Base-by-base conservation (phyloP, 805 yeast species). In the Clavispora vitiphila region DNA sequence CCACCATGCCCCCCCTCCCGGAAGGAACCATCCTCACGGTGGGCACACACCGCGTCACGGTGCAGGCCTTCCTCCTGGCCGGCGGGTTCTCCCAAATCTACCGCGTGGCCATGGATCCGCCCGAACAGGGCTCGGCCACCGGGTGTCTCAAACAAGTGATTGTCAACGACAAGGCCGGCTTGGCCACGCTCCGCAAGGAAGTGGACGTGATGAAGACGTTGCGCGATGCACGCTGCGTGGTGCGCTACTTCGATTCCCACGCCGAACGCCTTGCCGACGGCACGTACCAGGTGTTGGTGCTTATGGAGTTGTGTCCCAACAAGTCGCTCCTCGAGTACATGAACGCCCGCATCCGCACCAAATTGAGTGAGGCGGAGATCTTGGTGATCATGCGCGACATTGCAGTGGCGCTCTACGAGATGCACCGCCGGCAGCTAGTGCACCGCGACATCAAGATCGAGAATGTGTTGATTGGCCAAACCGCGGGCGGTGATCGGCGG, bases 361-460 rank as follows among this genome's bases (percentile, higher is more conserved):
- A 90, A 58, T 71, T 91, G 40, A 67, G 76, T 0, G 95, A 86
- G 55, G 64, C 67, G 10, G 96, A 91, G 62, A 83, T 93, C 34
- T 67, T 88, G 45, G 81, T 79, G 47, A 90, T 93, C 48, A 83
- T 88, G 88, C 71, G 74, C 55, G 96, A 91, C 58, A 79, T 90
- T 20, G 74, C 86, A 3, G 64, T 77, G 46, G 98, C 91, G 2
- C 74, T 93, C 15, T 80, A 85, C 37, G 82, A 81, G 53, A 88
- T 93, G 96, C 99, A 91, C 64, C 73, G 75, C 39, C 56, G 78
- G 42, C 81, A 86, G 32, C 68, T 91, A 56, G 82, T 91, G 41
- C 99, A 91, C 62, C 74, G 98, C 35, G 98, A 93, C 65, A 80
- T 91, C 50, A 93, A 93, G 67, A 89, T 93, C 49, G 98, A 91